These are phyloP conservation scores for Stylosanthes scabra DNA, from an alignment of 331 rosid genomes.

Conservation along the genomic window DNA sequence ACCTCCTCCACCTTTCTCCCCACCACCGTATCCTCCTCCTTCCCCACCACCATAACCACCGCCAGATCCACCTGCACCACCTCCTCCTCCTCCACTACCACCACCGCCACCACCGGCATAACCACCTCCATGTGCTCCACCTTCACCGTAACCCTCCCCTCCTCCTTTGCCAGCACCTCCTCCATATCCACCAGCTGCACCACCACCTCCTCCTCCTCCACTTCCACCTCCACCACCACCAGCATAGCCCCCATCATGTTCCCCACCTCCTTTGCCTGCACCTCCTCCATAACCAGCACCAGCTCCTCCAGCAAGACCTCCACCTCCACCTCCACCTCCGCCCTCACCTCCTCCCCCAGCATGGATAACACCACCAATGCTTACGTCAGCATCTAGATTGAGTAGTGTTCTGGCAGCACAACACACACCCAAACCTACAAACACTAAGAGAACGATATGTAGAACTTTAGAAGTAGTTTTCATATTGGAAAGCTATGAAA, in stretches of 20 bases:
- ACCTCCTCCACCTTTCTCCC: slow-evolving; percentile 32
- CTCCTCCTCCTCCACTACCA: slow-evolving; percentile 42
- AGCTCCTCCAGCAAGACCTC: not conserved
- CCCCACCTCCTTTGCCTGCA: slow-evolving; percentile 41
- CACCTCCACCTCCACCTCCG: slow-evolving; percentile 37
- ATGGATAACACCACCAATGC: slow-evolving; percentile 29
- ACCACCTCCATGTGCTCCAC: slow-evolving; percentile 44
- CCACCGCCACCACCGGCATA: slow-evolving; percentile 21
- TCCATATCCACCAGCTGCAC: slow-evolving; percentile 39
- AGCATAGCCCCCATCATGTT: too few relatives aligned
- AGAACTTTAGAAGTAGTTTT: slow-evolving; percentile 34
- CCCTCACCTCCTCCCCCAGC: slow-evolving; percentile 34
- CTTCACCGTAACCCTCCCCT: slow-evolving; percentile 47
- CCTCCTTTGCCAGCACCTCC: slow-evolving; percentile 54
- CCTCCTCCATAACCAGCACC: slow-evolving; percentile 19
- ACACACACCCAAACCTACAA: slow-evolving; percentile 50
- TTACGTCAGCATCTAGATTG: slow-evolving; percentile 34
- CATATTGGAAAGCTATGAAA: slow-evolving; percentile 37
- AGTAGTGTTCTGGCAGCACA: slow-evolving; percentile 64
- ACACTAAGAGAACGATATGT: slow-evolving; percentile 35
- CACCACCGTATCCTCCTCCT: slow-evolving; percentile 41
- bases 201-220: slow-evolving; percentile 33
- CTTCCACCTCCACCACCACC: slow-evolving; percentile 40
- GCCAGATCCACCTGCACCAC: slow-evolving; percentile 32
- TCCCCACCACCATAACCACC: slow-evolving; percentile 44